phyloP scores from a whole-genome alignment of 2,329 filamentous ascomycete species.

The Aureobasidium sp. region DNA sequence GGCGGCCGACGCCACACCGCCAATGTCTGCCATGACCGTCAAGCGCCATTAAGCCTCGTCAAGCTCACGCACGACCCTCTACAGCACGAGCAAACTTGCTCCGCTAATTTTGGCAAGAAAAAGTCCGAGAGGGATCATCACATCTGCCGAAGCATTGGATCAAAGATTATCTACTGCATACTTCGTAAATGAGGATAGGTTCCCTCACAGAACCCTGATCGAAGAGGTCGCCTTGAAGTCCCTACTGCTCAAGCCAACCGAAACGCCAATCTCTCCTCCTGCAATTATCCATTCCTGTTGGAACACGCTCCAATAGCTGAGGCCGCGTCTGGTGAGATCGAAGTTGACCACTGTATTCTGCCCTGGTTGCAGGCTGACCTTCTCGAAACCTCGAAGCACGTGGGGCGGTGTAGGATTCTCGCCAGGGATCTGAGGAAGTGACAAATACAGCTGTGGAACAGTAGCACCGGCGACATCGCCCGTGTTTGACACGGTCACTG shows the following conservation, averaged over 20 bases:
- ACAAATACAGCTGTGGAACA: constrained; percentile 50
- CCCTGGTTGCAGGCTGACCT: constrained; percentile 25
- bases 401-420: constrained; percentile 48
- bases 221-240: constrained; percentile 15
- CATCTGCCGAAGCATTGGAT: not conserved
- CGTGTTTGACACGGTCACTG: constrained; percentile 59
- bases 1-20: not conserved
- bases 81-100: not conserved
- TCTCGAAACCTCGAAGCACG: constrained; percentile 36
- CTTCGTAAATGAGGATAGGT: not conserved
- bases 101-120: not conserved
- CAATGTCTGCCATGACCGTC: not conserved
- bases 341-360: constrained; percentile 24
- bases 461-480: constrained; percentile 55
- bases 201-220: not conserved
- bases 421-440: constrained; percentile 42
- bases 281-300: constrained; percentile 30
- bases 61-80: constrained; percentile 3
- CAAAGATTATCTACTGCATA: not conserved
- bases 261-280: constrained; percentile 16
- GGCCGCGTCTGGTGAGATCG: constrained; percentile 30
- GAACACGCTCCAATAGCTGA: constrained; percentile 33
- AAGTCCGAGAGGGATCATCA: too few species aligned
- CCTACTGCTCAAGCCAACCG: constrained; percentile 22
- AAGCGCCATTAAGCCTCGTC: not conserved